Evolutionary conservation across 345 rosid species (phyloP).

Genomic region (Brassica napus): Da-Ae NC_063442.1:40451001-40451500

Average conservation of each 20-base stretch:
- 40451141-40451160: conserved; percentile 74
- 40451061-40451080: conserved; percentile 91
- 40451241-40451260: conserved; percentile 50
- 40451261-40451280: conserved; percentile 56
- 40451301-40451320: background rate
- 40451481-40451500: conserved; percentile 39
- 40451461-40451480: conserved; percentile 56
- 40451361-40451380: background rate
- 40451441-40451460: conserved; percentile 33
- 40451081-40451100: conserved; percentile 94
- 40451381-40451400: conserved; percentile 16
- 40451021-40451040: conserved; percentile 27
- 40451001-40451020: background rate
- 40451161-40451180: conserved; percentile 89
- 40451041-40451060: conserved; percentile 54
- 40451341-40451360: conserved; percentile 37
- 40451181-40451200: conserved; percentile 75
- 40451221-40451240: conserved; percentile 68
- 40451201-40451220: conserved; percentile 62
- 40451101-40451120: conserved; percentile 84
- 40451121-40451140: conserved; percentile 88
- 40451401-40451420: conserved; percentile 35
- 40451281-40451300: conserved; percentile 65
- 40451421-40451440: conserved; percentile 40
- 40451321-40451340: background rate